These are phyloP conservation scores for Kluyveromyces wickerhamii DNA, from an alignment of 805 yeast genomes.

Conservation along the genomic window DNA sequence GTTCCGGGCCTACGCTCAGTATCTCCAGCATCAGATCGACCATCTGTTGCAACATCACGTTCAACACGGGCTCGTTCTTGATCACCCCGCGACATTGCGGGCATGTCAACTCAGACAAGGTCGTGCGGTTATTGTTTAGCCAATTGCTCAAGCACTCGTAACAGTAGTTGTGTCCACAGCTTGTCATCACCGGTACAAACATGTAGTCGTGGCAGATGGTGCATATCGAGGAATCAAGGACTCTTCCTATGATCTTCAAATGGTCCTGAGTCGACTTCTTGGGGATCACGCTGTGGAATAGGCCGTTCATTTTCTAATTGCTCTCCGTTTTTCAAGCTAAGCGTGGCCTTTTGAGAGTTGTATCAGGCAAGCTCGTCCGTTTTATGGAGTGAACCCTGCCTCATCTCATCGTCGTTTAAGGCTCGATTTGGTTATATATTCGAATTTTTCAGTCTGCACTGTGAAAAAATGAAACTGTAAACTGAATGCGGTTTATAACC, in stretches of 20 bases:
- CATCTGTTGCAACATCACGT: constrained; percentile 43
- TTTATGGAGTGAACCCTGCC: no score
- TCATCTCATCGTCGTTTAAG: no score
- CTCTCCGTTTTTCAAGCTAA: not conserved
- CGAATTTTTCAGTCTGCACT: no score
- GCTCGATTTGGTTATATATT: no score
- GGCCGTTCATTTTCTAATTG: constrained; percentile 1
- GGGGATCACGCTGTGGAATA: constrained; percentile 2
- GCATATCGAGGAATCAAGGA: constrained; percentile 36
- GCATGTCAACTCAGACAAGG: constrained; percentile 41
- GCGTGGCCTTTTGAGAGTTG: no score
- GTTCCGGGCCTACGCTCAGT: constrained; percentile 18
- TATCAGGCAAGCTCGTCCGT: no score
- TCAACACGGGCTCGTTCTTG: constrained; percentile 43
- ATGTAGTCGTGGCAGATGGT: constrained; percentile 63
- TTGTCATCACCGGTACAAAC: constrained; percentile 53
- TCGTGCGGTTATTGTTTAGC: constrained; percentile 37
- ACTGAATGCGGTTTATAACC: no score
- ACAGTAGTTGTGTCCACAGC: constrained; percentile 73
- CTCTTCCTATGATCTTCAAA: constrained; percentile 8
- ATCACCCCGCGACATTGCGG: constrained; percentile 57
- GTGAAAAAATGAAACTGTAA: no score
- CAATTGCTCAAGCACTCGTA: constrained; percentile 57
- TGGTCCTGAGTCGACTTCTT: not conserved
- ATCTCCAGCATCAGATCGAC: constrained; percentile 35